Conservation (phyloP, 1,284 basidiomycete genomes). For the Golubevia sp. region DNA sequence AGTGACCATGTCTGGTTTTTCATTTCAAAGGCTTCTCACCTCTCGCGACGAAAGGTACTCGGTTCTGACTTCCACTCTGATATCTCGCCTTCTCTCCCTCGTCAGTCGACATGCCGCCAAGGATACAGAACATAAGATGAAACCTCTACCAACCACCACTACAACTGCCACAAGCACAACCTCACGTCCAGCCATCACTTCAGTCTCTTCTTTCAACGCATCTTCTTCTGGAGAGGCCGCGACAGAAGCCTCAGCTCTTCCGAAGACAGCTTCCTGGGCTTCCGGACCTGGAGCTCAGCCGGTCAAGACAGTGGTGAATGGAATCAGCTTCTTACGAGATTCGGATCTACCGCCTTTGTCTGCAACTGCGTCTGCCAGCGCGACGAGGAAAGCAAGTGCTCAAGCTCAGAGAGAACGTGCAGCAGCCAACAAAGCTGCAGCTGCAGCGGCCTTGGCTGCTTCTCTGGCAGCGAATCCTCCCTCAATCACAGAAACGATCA, state of each 20-base stretch:
- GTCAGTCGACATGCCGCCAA: constrained; percentile 49
- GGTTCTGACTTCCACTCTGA: neutral
- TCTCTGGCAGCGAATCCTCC: constrained; percentile 3
- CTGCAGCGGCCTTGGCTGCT: neutral
- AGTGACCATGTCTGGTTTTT: neutral
- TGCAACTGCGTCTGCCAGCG: constrained; percentile 20
- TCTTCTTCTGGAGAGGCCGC: constrained; percentile 4
- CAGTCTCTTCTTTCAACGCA: constrained; percentile 12
- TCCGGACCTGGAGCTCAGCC: constrained; percentile 32
- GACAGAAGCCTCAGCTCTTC: constrained; percentile 42
- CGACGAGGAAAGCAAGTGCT: constrained; percentile 25
- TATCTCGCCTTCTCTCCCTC: neutral
- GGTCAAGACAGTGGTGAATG: constrained; percentile 6
- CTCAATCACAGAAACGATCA: constrained; percentile 6
- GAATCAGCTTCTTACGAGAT: constrained; percentile 34
- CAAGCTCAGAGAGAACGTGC: constrained; percentile 17
- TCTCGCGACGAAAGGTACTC: too few relatives aligned
- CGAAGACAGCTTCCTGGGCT: constrained; percentile 59
- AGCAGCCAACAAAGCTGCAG: constrained; percentile 1
- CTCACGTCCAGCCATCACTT: neutral
- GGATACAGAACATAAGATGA: constrained; percentile 55
- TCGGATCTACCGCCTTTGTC: constrained; percentile 45
- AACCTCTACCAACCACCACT: constrained; percentile 17
- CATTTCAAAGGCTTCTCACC: neutral
- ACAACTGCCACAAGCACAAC: neutral